Evolutionary conservation across 2,329 filamentous ascomycete species (phyloP), one percentile per base, ranked within the genome.

Genomic region (Botrytis sinoallii): DNA sequence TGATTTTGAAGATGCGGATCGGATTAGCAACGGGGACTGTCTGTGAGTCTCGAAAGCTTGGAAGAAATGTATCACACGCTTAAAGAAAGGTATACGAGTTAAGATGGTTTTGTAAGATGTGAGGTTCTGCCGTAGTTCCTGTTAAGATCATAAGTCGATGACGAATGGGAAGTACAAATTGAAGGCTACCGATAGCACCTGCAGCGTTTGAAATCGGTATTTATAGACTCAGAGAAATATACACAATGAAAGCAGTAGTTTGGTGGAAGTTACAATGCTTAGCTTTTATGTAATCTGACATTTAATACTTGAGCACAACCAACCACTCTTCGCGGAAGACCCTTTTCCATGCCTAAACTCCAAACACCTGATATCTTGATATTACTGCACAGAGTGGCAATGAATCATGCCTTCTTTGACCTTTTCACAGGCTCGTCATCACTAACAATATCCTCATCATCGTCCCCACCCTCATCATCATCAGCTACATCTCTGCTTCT

Each of bases 401-500:
- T 52, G 60, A 40, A n/a, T 75, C 67, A 80, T 55, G 71, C 76
- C 67, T 77, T 77, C 74, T 77, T 81, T 7, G 77, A 69, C 75
- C 80, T 81, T 75, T 79, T 80, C 71, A 79, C 74, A 25, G 77
- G 71, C 74, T 81, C 79, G 44, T 81, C 78, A 42, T 79, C 79
- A 73, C 78, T 81, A n/a, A 81, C 83, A 73, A 86, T 84, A 77
- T 85, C 85, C 74, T 84, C 86, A 2, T 69, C 70, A 87, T 86
- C 60, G 80, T 85, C 85, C 25, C 79, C 85, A 6, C 84, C 86
- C 70, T 88, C 89, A 38, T 85, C 86, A 60, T 86, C 87, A 69
- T 84, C 85, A 70, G 87, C 86, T 38, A 89, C 84, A 76, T 90
- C 90, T 72, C 93, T 89, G 77, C 88, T 90, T 77, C 96, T 88